Evolutionary conservation across 1,284 basidiomycete species (phyloP).

Genomic region (Trichosporon sp.): DNA sequence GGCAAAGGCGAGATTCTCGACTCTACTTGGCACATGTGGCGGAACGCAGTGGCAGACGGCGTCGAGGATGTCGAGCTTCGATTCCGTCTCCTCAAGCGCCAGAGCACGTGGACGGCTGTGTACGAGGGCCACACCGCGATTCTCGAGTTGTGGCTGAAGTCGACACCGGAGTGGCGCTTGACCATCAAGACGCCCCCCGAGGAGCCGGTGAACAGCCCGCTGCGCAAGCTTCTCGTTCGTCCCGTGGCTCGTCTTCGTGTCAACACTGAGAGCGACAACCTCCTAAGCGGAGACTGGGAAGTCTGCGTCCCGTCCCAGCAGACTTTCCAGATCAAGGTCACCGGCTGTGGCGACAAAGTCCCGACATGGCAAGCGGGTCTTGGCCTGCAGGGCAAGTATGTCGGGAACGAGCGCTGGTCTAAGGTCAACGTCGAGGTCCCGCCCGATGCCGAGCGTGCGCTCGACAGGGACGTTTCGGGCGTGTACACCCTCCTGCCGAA

Average conservation of each 20-base stretch:
- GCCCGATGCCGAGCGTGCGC: constrained; percentile 51
- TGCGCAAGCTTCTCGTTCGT: constrained; percentile 65
- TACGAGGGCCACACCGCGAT: constrained; percentile 68
- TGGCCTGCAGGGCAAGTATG: constrained; percentile 66
- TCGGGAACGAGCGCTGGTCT: constrained; percentile 63
- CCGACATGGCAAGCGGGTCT: constrained; percentile 79
- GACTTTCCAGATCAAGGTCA: constrained; percentile 58
- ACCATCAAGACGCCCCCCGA: constrained; percentile 63
- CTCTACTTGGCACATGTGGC: constrained; percentile 62
- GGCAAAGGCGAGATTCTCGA: constrained; percentile 44
- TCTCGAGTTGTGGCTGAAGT: constrained; percentile 71
- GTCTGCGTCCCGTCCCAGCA: constrained; percentile 66
- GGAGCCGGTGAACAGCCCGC: constrained; percentile 72
- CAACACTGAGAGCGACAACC: constrained; percentile 33
- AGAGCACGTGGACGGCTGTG: constrained; percentile 76
- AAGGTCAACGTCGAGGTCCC: constrained; percentile 61
- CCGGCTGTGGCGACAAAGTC: constrained; percentile 64
- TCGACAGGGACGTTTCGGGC: constrained; percentile 79
- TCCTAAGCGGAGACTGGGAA: constrained; percentile 74
- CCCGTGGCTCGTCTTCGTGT: constrained; percentile 71
- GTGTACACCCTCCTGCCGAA: constrained; percentile 70
- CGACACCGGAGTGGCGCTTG: constrained; percentile 78
- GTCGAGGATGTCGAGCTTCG: constrained; percentile 60
- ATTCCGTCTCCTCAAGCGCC: constrained; percentile 79
- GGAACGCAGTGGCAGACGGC: constrained; percentile 61